phyloP scores from a whole-genome alignment of 2,329 filamentous ascomycete genomes.

The Trichophyton benhamiae region DNA sequence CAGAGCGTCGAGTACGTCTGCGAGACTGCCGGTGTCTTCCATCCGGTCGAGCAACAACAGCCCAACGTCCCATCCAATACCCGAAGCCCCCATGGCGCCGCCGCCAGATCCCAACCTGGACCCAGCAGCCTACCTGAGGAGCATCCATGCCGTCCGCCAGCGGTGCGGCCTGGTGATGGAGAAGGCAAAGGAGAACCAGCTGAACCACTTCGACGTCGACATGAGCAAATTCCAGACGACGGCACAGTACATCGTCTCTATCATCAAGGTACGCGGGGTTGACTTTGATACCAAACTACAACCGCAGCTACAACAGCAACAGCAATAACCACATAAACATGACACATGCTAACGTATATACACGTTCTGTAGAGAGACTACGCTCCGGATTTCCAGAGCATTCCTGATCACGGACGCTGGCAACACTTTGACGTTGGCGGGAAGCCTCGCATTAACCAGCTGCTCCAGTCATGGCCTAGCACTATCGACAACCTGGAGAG shows the following conservation, averaged over 20 bases:
- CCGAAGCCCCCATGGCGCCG: constrained; percentile 68
- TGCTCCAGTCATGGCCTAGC: constrained; percentile 37
- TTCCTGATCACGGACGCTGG: constrained; percentile 66
- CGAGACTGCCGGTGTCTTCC: constrained; percentile 36
- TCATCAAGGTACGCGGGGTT: constrained; percentile 62
- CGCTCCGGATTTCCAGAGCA: constrained; percentile 54
- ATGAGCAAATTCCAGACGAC: constrained; percentile 72
- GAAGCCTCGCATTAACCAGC: constrained; percentile 36
- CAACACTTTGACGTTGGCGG: constrained; percentile 51
- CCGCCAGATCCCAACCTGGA: constrained; percentile 80
- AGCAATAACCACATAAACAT: no score
- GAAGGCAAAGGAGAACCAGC: constrained; percentile 62
- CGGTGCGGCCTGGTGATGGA: constrained; percentile 60
- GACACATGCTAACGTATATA: constrained; percentile 7
- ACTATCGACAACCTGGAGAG: constrained; percentile 36
- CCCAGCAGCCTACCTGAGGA: constrained; percentile 80
- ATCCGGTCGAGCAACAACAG: constrained; percentile 29
- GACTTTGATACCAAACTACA: not conserved
- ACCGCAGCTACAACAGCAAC: no score
- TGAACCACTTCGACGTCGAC: constrained; percentile 82
- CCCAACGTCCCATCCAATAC: constrained; percentile 38
- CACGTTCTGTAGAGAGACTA: constrained; percentile 46
- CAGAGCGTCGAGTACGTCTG: constrained; percentile 35
- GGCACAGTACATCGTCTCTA: constrained; percentile 74
- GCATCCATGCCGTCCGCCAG: constrained; percentile 77